These are phyloP conservation scores for Quercus cerris DNA, from an alignment of 306 rosid species.

Conservation along the genomic window DNA sequence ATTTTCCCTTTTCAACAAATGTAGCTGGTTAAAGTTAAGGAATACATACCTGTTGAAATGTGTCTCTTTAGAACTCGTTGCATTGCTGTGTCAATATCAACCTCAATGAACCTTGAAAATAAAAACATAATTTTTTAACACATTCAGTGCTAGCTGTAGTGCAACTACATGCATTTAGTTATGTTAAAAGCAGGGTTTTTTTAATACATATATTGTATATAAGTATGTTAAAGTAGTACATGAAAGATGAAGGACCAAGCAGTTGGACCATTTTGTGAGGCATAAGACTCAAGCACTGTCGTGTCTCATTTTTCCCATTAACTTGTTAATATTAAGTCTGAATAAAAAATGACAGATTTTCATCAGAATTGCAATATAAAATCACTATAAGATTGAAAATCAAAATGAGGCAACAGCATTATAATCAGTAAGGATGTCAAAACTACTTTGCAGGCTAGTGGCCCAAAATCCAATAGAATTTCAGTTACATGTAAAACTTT, in stretches of 20 bases:
- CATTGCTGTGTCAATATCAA: conserved; percentile 74
- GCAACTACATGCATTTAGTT: conserved; percentile 3
- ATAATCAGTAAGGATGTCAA: background rate
- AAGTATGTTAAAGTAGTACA: background rate
- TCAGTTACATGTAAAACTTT: background rate
- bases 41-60: conserved; percentile 65
- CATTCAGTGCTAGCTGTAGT: background rate
- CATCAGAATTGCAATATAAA: background rate
- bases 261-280: background rate
- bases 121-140: conserved; percentile 22
- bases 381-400: background rate
- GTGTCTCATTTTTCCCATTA: background rate
- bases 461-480: background rate
- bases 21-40: conserved; percentile 3
- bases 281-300: background rate
- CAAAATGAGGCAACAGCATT: background rate
- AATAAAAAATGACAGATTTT: background rate
- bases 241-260: background rate
- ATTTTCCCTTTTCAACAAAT: background rate
- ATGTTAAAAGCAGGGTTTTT: too few relatives aligned
- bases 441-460: background rate
- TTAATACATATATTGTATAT: too few relatives aligned
- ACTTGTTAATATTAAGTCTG: background rate
- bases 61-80: conserved; percentile 82
- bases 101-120: conserved; percentile 62